phyloP scores from a whole-genome alignment of 176 grass and related monocot genomes.

The Metroxylon sagu region DNA sequence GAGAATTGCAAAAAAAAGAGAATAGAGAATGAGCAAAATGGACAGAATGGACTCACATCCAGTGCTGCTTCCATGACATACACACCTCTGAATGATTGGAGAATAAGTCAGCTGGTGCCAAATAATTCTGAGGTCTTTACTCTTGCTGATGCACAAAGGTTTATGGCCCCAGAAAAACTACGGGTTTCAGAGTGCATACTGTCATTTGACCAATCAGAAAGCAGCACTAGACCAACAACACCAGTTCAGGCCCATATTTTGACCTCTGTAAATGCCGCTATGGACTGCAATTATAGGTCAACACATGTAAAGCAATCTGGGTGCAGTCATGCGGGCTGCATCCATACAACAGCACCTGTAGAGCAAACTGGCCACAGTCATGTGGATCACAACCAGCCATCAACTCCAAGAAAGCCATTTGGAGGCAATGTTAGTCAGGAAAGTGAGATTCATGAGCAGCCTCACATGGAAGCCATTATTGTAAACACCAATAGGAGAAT shows the following conservation, averaged over 20 bases:
- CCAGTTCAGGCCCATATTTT: constrained; percentile 9
- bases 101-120: constrained; percentile 14
- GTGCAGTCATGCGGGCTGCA: neutral
- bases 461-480: constrained; percentile 25
- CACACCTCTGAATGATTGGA: constrained; percentile 12
- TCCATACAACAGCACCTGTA: constrained; percentile 5
- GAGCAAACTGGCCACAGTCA: neutral
- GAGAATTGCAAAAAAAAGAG: constrained; percentile 44
- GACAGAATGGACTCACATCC: neutral
- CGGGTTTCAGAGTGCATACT: constrained; percentile 12
- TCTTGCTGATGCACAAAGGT: constrained; percentile 37
- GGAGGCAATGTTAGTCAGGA: constrained; percentile 15
- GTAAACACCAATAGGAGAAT: constrained; percentile 27
- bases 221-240: constrained; percentile 2
- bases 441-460: constrained; percentile 17
- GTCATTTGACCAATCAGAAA: constrained; percentile 12
- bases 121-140: constrained; percentile 21
- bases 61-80: constrained; percentile 27
- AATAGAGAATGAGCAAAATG: constrained; percentile 27
- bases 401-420: constrained; percentile 15
- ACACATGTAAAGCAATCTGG: constrained; percentile 21
- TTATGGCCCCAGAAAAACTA: constrained; percentile 28
- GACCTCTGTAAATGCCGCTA: constrained; percentile 2
- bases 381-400: neutral
- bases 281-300: constrained; percentile 5